A percentile compares a stretch with the other conserved stretches of the same genome.
phyloP scores from a whole-genome alignment of 805 yeast species.

The Starmerella cellae region DNA sequence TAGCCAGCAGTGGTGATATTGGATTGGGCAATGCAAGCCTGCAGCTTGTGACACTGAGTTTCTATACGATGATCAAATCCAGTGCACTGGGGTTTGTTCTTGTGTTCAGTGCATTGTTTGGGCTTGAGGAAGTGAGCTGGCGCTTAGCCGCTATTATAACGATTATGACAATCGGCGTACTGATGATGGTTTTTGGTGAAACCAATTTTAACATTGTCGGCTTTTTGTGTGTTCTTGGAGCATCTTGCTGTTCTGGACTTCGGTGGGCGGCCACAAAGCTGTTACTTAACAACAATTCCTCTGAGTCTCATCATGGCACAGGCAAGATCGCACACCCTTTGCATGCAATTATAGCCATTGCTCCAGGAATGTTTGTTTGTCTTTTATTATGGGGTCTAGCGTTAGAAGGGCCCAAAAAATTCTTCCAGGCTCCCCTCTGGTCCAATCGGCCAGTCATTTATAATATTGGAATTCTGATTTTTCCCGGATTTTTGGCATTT shows the following conservation, averaged over 20 bases:
- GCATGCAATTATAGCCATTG: slow-evolving; percentile 64
- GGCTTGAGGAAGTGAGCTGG: slow-evolving; percentile 60
- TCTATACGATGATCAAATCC: slow-evolving; percentile 89
- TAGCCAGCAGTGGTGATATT: slow-evolving; percentile 85
- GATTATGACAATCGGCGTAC: slow-evolving; percentile 72
- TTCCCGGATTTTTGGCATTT: slow-evolving; percentile 82
- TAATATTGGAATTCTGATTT: slow-evolving; percentile 40
- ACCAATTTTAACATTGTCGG: slow-evolving; percentile 39
- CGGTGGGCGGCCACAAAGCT: slow-evolving; percentile 94
- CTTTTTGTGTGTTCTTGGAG: slow-evolving; percentile 55
- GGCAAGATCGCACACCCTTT: slow-evolving; percentile 43
- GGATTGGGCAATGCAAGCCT: slow-evolving; percentile 83
- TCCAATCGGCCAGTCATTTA: slow-evolving; percentile 35
- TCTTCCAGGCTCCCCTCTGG: slow-evolving; percentile 52
- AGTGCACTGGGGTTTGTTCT: slow-evolving; percentile 79
- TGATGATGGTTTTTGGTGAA: slow-evolving; percentile 60
- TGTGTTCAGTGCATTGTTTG: slow-evolving; percentile 71
- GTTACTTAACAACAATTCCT: slow-evolving; percentile 39
- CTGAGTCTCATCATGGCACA: neutral
- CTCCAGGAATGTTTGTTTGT: slow-evolving; percentile 68
- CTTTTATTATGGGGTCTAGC: slow-evolving; percentile 49
- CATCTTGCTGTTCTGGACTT: slow-evolving; percentile 74
- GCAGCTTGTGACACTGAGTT: slow-evolving; percentile 60
- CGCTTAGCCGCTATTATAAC: slow-evolving; percentile 54
- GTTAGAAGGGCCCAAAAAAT: slow-evolving; percentile 53